Evolutionary conservation across 495 filamentous ascomycete genomes (phyloP), one percentile per base, ranked within the genome.

Genomic region (Penicillium antarcticum): DNA sequence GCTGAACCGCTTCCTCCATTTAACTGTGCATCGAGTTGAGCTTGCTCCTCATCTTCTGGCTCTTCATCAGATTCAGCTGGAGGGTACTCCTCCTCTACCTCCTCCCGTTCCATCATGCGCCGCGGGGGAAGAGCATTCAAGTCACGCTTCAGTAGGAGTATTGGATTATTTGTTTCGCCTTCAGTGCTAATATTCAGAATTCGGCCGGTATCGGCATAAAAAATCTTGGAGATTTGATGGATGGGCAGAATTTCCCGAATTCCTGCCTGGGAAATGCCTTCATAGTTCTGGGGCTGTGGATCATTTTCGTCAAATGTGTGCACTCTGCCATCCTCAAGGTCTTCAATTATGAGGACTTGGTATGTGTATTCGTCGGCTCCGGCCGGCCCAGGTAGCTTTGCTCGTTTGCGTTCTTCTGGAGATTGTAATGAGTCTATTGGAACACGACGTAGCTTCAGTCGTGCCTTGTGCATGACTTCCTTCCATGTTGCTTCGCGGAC

Each of bases 191-290:
- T 96, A 50, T 95, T 95, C 31, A 99, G 79, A 14, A 99, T 92
- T 62, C 87, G 88, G 19, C 95, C 92, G 4, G 94, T 96, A 57
- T 97, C 90, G 12, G 94, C 92, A 57, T 97, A 99, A 68, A 99
- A 97, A 19, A 99, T 94, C 58, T 95, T 97, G 18, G 90, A 89
- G 9, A 97, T 83, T 59, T 97, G 86, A 63, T 95, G 86, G 29
- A 99, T 85, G 0, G 95, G 94, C 5, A 99, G 75, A 23, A 83
- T 77, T 57, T 95, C 88, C 26, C 91, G 77, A 16, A 97, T 84
- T 5, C 95, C 95, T 18, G 94, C 92, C 21, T 69, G 63, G 7
- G 68, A 46, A 17, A 97, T 74, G 26, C 85, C 90, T 55, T 90
- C 89, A 56, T 83, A 95, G 0, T 67, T 72, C 6, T 77, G 72